Percentiles rank a stretch among this genome's conserved stretches.
Conservation (phyloP, 2,329 filamentous ascomycete genomes). For the Mycosphaerella sp. region DNA sequence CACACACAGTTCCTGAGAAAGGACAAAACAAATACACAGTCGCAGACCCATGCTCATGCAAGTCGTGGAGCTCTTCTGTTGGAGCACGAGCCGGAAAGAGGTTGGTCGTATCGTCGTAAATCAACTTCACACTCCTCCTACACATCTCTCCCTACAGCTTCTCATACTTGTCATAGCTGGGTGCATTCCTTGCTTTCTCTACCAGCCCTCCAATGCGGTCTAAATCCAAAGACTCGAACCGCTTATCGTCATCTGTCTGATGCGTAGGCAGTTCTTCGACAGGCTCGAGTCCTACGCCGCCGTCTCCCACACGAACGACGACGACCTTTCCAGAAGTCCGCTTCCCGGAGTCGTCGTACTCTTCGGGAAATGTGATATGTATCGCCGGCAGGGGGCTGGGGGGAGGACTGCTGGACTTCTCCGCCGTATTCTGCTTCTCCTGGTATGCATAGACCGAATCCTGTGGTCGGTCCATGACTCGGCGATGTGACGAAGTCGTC, state of each 20-base stretch:
- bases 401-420: constrained; percentile 67
- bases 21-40: constrained; percentile 17
- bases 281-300: constrained; percentile 81
- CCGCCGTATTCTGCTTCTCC: constrained; percentile 71
- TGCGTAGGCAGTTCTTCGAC: constrained; percentile 78
- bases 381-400: constrained; percentile 84
- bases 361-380: constrained; percentile 95
- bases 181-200: constrained; percentile 58
- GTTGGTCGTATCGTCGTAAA: constrained; percentile 23
- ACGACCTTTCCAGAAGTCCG: constrained; percentile 81
- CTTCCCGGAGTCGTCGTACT: constrained; percentile 77
- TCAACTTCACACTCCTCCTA: constrained; percentile 15
- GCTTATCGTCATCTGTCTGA: constrained; percentile 65
- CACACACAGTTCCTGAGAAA: neutral
- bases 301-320: constrained; percentile 84
- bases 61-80: constrained; percentile 13
- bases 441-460: constrained; percentile 70
- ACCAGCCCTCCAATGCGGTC: constrained; percentile 90
- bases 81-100: constrained; percentile 14
- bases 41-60: constrained; percentile 17
- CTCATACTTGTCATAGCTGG: constrained; percentile 15
- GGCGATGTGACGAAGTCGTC: constrained; percentile 45
- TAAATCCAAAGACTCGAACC: constrained; percentile 92
- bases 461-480: constrained; percentile 50
- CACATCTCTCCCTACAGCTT: constrained; percentile 8